phyloP scores from a whole-genome alignment of 1,284 basidiomycete species.

The Fistulinella cinereoalba region DNA sequence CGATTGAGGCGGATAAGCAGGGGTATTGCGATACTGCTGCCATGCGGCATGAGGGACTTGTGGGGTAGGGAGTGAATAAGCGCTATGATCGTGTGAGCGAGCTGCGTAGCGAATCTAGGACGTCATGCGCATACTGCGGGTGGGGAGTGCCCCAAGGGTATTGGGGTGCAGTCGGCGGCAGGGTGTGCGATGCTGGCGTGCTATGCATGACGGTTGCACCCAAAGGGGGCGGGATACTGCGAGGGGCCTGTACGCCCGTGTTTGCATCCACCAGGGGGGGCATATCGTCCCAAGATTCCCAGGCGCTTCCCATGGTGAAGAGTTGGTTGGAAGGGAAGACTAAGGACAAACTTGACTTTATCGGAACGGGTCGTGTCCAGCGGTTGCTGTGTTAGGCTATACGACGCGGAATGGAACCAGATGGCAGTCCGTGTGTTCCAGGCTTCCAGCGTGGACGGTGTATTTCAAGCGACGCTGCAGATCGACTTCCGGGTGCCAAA shows the following conservation, averaged over 20 bases:
- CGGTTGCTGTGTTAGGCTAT: conserved; percentile 22
- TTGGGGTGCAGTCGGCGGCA: conserved; percentile 6
- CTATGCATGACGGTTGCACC: conserved; percentile 15
- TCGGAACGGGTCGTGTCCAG: conserved; percentile 19
- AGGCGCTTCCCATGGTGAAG: conserved; percentile 19
- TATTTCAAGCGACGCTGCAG: not conserved
- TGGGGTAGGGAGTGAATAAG: conserved; percentile 8
- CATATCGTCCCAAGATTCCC: conserved; percentile 24
- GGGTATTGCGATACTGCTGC: not conserved
- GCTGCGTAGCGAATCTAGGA: not conserved
- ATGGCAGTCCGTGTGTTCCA: conserved; percentile 2
- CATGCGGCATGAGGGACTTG: conserved; percentile 16
- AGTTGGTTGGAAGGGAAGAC: not conserved
- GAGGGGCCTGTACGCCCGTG: conserved; percentile 1
- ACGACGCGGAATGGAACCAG: conserved; percentile 1
- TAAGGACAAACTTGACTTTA: conserved; percentile 8
- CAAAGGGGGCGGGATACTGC: conserved; percentile 26
- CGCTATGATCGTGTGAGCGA: conserved; percentile 5
- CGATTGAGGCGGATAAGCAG: conserved; percentile 17
- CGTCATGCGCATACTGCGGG: conserved; percentile 5
- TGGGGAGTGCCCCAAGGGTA: conserved; percentile 18
- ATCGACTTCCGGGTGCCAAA: not conserved
- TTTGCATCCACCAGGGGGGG: conserved; percentile 26
- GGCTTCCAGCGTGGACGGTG: not conserved
- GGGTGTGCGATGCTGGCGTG: conserved; percentile 11